Evolutionary conservation across 345 rosid genomes (phyloP).

Genomic region (Eucalyptus rudis): DNA sequence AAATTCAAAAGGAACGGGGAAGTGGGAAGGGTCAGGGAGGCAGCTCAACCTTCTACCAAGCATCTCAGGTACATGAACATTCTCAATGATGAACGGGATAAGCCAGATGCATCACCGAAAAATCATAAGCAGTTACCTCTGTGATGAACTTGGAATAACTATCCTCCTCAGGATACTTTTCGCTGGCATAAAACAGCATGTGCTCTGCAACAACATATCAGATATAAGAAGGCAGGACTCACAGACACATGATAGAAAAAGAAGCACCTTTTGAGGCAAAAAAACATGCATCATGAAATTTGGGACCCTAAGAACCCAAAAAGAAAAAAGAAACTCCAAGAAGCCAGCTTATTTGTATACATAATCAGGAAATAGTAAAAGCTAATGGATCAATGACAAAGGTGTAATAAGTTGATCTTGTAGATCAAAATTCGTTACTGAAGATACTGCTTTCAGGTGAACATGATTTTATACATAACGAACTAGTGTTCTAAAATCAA

Average conservation of each 20-base stretch:
- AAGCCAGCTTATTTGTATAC: neutral
- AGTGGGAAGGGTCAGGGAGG: neutral
- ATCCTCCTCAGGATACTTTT: constrained; percentile 79
- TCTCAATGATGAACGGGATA: neutral
- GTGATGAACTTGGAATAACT: constrained; percentile 73
- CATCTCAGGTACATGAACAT: neutral
- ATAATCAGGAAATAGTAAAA: neutral
- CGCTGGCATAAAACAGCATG: constrained; percentile 93
- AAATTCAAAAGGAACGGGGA: neutral
- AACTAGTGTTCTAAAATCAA: neutral
- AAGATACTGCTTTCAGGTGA: neutral
- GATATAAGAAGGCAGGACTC: neutral
- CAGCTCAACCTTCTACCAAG: neutral
- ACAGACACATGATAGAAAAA: neutral
- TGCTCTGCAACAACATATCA: constrained; percentile 48
- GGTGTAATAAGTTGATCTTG: neutral
- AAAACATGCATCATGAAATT: neutral
- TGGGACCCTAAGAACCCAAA: neutral
- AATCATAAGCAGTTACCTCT: constrained; percentile 30
- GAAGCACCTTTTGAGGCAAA: neutral
- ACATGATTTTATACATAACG: neutral
- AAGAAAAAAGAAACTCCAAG: neutral
- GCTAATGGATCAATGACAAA: neutral
- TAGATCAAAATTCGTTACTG: neutral
- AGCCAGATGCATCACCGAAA: neutral